A percentile compares a stretch with the other conserved stretches of the same genome.
phyloP scores from a whole-genome alignment of 306 rosid species.

The Acacia crassicarpa region DNA sequence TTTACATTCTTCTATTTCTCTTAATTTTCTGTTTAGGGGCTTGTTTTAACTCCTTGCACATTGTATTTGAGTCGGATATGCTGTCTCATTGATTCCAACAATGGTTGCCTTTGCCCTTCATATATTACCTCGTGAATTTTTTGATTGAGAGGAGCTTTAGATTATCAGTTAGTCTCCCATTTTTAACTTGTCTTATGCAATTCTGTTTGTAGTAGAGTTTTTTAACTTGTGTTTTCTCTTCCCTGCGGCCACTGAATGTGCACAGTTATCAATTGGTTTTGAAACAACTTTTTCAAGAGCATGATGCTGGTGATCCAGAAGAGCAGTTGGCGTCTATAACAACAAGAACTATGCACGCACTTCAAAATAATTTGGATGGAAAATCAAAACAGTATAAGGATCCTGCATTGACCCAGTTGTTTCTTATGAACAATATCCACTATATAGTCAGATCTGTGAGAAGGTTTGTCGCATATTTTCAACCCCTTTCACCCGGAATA shows the following conservation, averaged over 20 bases:
- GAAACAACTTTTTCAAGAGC: constrained; percentile 84
- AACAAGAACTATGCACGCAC: constrained; percentile 92
- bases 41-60: background rate
- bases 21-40: background rate
- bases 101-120: background rate
- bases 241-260: constrained; percentile 25
- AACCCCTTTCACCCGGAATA: background rate
- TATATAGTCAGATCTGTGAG: constrained; percentile 96
- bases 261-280: constrained; percentile 79
- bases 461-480: constrained; percentile 50
- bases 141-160: background rate
- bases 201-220: background rate
- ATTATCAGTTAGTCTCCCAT: background rate
- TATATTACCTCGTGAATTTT: background rate
- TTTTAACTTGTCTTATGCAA: background rate
- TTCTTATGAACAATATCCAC: constrained; percentile 98
- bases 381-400: constrained; percentile 94
- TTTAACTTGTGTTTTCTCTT: constrained; percentile 16
- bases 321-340: constrained; percentile 71
- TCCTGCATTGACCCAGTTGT: constrained; percentile 82
- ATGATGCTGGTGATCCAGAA: constrained; percentile 64
- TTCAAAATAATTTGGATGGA: constrained; percentile 94
- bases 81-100: background rate
- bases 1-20: background rate
- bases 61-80: background rate